Conservation (phyloP, 2,329 filamentous ascomycete genomes). For the Colletotrichum tofieldiae region DNA sequence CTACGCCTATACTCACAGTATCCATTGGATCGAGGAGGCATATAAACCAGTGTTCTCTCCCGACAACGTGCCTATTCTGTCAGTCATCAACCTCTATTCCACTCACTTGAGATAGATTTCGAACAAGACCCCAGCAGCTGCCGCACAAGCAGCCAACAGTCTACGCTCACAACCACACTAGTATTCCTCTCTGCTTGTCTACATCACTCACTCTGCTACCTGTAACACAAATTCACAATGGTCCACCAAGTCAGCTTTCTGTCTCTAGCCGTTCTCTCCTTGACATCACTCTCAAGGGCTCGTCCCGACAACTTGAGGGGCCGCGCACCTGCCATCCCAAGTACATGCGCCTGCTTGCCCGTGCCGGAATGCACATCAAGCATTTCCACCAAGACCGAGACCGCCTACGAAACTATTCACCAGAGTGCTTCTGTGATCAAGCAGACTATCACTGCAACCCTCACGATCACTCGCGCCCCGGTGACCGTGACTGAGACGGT, state of each 20-base stretch:
- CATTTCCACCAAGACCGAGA: conserved; percentile 37
- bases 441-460: conserved; percentile 46
- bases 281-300: conserved; percentile 20
- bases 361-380: conserved; percentile 25
- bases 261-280: conserved; percentile 20
- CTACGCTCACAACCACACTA: not conserved
- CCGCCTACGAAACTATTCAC: conserved; percentile 44
- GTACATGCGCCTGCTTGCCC: conserved; percentile 38
- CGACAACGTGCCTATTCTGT: not conserved
- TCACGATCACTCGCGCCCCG: conserved; percentile 25
- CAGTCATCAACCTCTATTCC: not conserved
- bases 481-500: conserved; percentile 35
- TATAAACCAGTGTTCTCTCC: conserved; percentile 19
- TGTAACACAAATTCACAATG: conserved; percentile 44
- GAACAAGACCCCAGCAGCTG: not conserved
- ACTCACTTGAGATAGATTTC: not conserved
- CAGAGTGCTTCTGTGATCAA: conserved; percentile 36
- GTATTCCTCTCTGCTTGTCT: not conserved
- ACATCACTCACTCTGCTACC: not conserved
- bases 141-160: not conserved
- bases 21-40: not conserved
- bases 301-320: conserved; percentile 36
- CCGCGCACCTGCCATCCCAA: conserved; percentile 33
- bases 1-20: not conserved
- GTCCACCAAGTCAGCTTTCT: conserved; percentile 11